A percentile compares a stretch with the other conserved stretches of the same genome.
Conservation (phyloP, 139 green algal species). For the Diplosphaera chodatii region DNA sequence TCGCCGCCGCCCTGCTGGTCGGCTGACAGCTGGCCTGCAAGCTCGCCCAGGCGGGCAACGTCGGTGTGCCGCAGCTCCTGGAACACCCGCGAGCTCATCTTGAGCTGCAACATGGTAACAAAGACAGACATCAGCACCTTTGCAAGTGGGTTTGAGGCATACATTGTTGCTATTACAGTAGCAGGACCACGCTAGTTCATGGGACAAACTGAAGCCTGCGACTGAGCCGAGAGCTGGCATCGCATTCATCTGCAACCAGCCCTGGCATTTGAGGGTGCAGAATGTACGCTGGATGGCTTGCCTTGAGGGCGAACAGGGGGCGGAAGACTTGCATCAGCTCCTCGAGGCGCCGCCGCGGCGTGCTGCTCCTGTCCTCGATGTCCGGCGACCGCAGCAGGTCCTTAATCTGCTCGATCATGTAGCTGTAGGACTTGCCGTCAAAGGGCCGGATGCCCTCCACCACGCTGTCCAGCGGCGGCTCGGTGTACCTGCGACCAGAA, state of each 20-base stretch:
- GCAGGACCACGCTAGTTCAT: too few relatives aligned
- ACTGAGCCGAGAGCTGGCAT: too few relatives aligned
- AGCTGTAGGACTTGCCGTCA: background rate
- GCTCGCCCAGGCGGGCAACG: background rate
- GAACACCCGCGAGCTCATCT: constrained; percentile 1
- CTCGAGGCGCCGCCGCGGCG: background rate
- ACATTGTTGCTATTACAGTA: too few relatives aligned
- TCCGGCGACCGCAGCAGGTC: background rate
- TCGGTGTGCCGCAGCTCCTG: background rate
- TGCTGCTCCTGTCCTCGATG: background rate
- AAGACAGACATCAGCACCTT: too few relatives aligned
- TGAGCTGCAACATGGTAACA: background rate
- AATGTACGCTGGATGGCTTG: too few relatives aligned
- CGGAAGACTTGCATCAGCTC: background rate
- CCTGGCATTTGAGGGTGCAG: too few relatives aligned
- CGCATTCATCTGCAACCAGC: too few relatives aligned
- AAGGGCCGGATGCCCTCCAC: background rate
- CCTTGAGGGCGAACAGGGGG: background rate
- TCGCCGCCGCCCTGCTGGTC: too few relatives aligned
- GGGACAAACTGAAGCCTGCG: too few relatives aligned
- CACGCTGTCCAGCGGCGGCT: background rate
- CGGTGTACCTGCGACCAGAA: too few relatives aligned
- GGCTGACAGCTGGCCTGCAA: background rate
- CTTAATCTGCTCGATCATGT: background rate
- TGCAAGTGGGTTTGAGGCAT: too few relatives aligned